Conservation (phyloP, 2,329 filamentous ascomycete genomes). For the Celoporthe dispersa region DNA sequence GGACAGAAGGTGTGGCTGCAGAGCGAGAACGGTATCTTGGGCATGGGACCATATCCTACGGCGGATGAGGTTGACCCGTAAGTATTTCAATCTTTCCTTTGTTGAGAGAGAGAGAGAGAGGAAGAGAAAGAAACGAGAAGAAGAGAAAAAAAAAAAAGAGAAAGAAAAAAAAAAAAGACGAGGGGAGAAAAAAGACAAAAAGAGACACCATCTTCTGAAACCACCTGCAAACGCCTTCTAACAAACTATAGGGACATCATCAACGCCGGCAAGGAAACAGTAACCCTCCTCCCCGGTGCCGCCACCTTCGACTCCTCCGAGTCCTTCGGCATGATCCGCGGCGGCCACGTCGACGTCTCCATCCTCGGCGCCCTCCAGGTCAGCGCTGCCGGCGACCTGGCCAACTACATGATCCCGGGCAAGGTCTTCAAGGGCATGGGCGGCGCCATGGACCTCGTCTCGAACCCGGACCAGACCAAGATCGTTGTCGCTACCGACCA, state of each 20-base stretch:
- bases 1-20: conserved; percentile 79
- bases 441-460: conserved; percentile 74
- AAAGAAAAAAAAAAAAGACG: no score
- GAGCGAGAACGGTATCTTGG: conserved; percentile 84
- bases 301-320: conserved; percentile 79
- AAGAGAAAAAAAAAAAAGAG: no score
- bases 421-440: conserved; percentile 91
- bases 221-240: no score
- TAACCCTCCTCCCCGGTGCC: conserved; percentile 77
- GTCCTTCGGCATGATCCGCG: conserved; percentile 86
- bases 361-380: conserved; percentile 85
- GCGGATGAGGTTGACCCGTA: conserved; percentile 70
- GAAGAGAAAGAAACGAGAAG: no score
- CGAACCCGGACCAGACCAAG: conserved; percentile 72
- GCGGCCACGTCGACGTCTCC: conserved; percentile 81
- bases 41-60: conserved; percentile 80
- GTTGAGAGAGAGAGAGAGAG: no score
- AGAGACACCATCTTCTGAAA: no score
- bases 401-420: conserved; percentile 90
- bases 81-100: conserved; percentile 31
- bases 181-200: no score
- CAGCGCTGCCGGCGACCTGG: conserved; percentile 76
- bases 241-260: conserved; percentile 64
- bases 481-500: conserved; percentile 75
- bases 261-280: conserved; percentile 87